Evolutionary conservation across 2,329 filamentous ascomycete species (phyloP).

Genomic region (Fusarium guadeloupense): DNA sequence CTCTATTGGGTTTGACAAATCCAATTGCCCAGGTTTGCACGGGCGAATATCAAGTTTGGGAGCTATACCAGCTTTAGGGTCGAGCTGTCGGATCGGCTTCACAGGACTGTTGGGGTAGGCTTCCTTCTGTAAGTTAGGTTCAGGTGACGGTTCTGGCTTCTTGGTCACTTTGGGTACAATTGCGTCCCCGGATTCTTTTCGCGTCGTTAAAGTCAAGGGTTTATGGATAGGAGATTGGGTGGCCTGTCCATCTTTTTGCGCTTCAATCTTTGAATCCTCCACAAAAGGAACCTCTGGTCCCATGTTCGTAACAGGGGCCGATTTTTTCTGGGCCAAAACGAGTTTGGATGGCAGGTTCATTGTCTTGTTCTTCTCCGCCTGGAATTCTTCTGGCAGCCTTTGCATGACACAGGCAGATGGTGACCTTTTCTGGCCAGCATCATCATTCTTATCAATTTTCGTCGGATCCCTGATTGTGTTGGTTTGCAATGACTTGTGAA

Average conservation of each 20-base stretch:
- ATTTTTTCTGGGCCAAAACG: neutral
- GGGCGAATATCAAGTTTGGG: neutral
- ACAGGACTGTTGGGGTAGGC: neutral
- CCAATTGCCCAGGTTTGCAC: neutral
- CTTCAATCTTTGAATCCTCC: neutral
- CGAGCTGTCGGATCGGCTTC: neutral
- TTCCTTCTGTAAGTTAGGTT: neutral
- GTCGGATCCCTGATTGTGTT: neutral
- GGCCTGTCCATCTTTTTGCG: neutral
- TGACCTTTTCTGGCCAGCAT: neutral
- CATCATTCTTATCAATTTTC: neutral
- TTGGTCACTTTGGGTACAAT: neutral
- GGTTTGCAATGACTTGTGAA: neutral
- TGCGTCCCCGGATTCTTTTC: neutral
- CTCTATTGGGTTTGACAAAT: constrained; percentile 1
- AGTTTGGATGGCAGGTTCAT: neutral
- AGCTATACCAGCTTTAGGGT: neutral
- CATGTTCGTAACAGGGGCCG: constrained; percentile 4
- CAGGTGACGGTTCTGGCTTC: neutral
- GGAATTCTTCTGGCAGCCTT: neutral
- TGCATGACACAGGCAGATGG: neutral
- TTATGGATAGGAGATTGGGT: neutral
- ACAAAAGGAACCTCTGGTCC: neutral
- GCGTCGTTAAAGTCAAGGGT: neutral
- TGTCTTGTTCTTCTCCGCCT: neutral